A percentile compares a stretch with the other conserved stretches of the same genome.
phyloP scores from a whole-genome alignment of 257 asterid species.

The Penstemon barbatus region DNA sequence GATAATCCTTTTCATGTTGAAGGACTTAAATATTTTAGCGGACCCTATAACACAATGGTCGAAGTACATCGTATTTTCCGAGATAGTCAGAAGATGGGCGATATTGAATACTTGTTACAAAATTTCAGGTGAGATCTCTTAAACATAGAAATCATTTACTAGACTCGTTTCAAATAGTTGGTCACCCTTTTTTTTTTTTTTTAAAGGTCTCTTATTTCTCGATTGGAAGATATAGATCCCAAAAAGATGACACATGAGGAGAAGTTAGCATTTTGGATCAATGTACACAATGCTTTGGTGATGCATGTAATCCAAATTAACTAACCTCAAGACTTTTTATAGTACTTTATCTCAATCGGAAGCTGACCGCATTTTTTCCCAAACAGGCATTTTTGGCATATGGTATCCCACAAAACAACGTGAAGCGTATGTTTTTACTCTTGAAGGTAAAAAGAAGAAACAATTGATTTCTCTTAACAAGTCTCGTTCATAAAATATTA shows the following conservation, averaged over 20 bases:
- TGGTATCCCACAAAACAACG: conserved; percentile 84
- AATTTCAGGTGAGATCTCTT: conserved; percentile 61
- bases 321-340: not conserved
- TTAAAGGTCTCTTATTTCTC: conserved; percentile 82
- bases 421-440: conserved; percentile 81
- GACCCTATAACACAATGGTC: conserved; percentile 98
- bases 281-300: conserved; percentile 90
- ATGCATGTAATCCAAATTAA: conserved; percentile 73
- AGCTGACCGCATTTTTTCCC: not conserved
- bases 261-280: conserved; percentile 97
- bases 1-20: conserved; percentile 92
- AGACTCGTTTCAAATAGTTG: conserved; percentile 1
- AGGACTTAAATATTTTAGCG: conserved; percentile 95
- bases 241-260: conserved; percentile 76
- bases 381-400: conserved; percentile 87
- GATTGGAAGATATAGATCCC: conserved; percentile 79
- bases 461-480: not conserved
- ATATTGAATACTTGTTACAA: conserved; percentile 67
- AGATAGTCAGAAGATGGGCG: conserved; percentile 75
- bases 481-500: conserved; percentile 3
- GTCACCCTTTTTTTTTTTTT: conserved; percentile 19
- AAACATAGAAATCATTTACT: not conserved
- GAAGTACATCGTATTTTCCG: conserved; percentile 83
- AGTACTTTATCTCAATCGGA: not conserved
- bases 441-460: conserved; percentile 62